Conservation (phyloP, 306 rosid species). For the Cercis canadensis region DNA sequence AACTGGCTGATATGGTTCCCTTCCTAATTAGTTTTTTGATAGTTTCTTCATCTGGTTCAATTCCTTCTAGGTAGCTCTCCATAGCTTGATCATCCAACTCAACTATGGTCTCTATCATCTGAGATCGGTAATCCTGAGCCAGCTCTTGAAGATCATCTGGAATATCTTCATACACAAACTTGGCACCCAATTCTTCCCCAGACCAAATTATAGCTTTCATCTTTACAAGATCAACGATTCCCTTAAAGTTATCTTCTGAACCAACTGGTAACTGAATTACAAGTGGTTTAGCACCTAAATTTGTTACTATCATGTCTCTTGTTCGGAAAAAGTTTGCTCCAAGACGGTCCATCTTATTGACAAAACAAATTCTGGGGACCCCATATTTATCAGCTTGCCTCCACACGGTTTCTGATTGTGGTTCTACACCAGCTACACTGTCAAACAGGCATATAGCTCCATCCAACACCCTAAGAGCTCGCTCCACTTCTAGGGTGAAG, state of each 20-base stretch:
- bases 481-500: conserved; percentile 96
- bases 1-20: conserved; percentile 69
- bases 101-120: conserved; percentile 78
- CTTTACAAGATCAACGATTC: conserved; percentile 86
- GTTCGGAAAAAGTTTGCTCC: conserved; percentile 95
- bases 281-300: conserved; percentile 94
- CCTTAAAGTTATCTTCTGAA: conserved; percentile 81
- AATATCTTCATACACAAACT: conserved; percentile 75
- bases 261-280: conserved; percentile 92
- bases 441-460: conserved; percentile 96
- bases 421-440: conserved; percentile 99
- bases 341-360: conserved; percentile 97
- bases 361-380: conserved; percentile 92
- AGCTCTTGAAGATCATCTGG: conserved; percentile 73
- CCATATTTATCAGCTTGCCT: conserved; percentile 98
- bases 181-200: conserved; percentile 96
- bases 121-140: conserved; percentile 74
- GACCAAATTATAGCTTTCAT: conserved; percentile 96
- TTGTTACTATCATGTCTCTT: conserved; percentile 92
- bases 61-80: conserved; percentile 91
- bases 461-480: conserved; percentile 97
- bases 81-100: conserved; percentile 85
- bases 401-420: conserved; percentile 98
- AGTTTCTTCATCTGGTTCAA: conserved; percentile 85
- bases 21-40: conserved; percentile 74